Evolutionary conservation across 805 yeast genomes (phyloP).

Genomic region (Pichia pseudocactophila): DNA sequence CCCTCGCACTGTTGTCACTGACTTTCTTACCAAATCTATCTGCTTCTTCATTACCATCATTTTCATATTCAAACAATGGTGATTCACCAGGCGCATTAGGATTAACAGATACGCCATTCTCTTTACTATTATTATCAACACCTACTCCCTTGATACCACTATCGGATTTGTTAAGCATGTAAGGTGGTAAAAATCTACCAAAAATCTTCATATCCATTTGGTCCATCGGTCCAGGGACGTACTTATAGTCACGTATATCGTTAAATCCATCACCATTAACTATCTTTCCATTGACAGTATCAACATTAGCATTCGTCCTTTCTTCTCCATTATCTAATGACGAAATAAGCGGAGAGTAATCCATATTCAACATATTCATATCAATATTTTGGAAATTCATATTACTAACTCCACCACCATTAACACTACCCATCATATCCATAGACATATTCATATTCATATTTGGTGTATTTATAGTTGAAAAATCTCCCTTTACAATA

Average conservation of each 20-base stretch:
- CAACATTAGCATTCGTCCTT: background rate
- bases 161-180: constrained; percentile 46
- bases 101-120: no score
- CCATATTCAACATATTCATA: background rate
- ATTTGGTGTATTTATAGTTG: background rate
- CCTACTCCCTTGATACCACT: background rate
- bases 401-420: no score
- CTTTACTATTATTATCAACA: background rate
- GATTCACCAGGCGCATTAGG: no score
- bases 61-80: no score
- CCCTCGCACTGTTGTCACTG: no score
- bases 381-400: background rate
- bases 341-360: background rate
- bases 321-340: background rate
- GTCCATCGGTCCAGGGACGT: constrained; percentile 79
- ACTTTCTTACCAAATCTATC: no score
- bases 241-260: constrained; percentile 24
- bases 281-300: background rate
- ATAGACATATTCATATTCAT: background rate
- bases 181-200: constrained; percentile 78
- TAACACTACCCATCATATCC: no score
- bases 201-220: constrained; percentile 76
- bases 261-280: background rate
- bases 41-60: no score
- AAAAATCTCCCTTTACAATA: background rate